Evolutionary conservation across 1,139 yeast genomes (phyloP), one percentile per base, ranked within the genome.

Genomic region (Debaryomyces coudertii): DNA sequence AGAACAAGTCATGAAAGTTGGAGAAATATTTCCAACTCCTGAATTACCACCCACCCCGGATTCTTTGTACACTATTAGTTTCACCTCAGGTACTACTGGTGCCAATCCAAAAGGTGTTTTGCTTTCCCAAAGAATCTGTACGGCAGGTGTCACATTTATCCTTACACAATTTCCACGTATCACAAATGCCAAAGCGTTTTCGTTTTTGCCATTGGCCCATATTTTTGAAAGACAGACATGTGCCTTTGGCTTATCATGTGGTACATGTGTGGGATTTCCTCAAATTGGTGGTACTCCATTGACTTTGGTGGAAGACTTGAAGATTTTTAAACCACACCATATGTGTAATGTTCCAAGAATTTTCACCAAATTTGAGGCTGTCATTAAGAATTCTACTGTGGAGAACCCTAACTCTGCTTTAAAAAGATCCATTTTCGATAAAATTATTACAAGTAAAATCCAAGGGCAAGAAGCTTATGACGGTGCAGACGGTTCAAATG

Each of bases 301-400:
- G 36, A 65, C 77, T 4, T 67, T 85, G 42, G 63, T 84, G 44
- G 85, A 82, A 30, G 89, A 85, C 56, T 71, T 84, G 62, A 71
- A 71, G 50, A 53, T 71, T 18, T 68, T 78, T 55, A 80, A 80
- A 58, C 90, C 90, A 2, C 67, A 73, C 39, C 62, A 65, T 36
- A 63, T 82, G 57, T 65, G 79, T 30, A 74, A 80, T 53, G 93
- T 86, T 27, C 93, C 93, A 3, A 70, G 92, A 50, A 79, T 86
- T 5, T 76, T 77, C 57, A 80, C 85, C 45, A 78, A 83, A 56
- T 69, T 86, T 49, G 90, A 85, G 58, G 65, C 76, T 41, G 77
- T 76, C 2, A 57, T 79, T 47, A 77, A 76, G 55, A 62, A 68
- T 44, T 63, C 71, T 48, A 61, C 70, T 23, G 38, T 64, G 37